Conservation (phyloP, 495 filamentous ascomycete species). For the Penicillium nucicola region DNA sequence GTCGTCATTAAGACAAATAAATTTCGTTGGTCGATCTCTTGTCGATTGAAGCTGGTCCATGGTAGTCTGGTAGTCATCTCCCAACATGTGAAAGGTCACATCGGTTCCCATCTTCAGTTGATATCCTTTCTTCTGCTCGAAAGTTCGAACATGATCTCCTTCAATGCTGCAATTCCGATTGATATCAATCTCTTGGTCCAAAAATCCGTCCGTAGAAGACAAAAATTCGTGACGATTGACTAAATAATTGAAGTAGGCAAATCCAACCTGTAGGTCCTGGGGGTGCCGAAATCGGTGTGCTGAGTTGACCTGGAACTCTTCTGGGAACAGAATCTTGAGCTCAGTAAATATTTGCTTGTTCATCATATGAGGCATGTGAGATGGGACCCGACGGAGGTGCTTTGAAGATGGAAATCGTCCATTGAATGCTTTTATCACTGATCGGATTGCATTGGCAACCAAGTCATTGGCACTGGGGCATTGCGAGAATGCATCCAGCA, state of each 20-base stretch:
- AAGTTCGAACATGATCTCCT: slow-evolving; percentile 1
- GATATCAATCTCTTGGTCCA: background rate
- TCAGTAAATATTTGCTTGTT: slow-evolving; percentile 7
- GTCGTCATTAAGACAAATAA: slow-evolving; percentile 7
- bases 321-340: slow-evolving; percentile 1
- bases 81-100: slow-evolving; percentile 8
- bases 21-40: slow-evolving; percentile 4
- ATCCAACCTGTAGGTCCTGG: slow-evolving; percentile 3
- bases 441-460: slow-evolving; percentile 6
- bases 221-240: slow-evolving; percentile 3
- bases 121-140: slow-evolving; percentile 5
- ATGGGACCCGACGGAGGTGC: slow-evolving; percentile 4
- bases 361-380: slow-evolving; percentile 8
- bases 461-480: slow-evolving; percentile 3
- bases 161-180: background rate
- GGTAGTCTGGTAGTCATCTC: slow-evolving; percentile 6
- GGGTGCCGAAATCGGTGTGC: slow-evolving; percentile 4
- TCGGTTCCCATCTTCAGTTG: slow-evolving; percentile 6
- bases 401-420: background rate
- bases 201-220: slow-evolving; percentile 1
- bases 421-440: slow-evolving; percentile 8
- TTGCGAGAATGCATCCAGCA: slow-evolving; percentile 7
- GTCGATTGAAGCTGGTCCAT: slow-evolving; percentile 4
- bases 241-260: slow-evolving; percentile 8
- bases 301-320: slow-evolving; percentile 6